Base-by-base conservation (phyloP, 1,284 basidiomycete genomes). In the Heimioporus retisporus region DNA sequence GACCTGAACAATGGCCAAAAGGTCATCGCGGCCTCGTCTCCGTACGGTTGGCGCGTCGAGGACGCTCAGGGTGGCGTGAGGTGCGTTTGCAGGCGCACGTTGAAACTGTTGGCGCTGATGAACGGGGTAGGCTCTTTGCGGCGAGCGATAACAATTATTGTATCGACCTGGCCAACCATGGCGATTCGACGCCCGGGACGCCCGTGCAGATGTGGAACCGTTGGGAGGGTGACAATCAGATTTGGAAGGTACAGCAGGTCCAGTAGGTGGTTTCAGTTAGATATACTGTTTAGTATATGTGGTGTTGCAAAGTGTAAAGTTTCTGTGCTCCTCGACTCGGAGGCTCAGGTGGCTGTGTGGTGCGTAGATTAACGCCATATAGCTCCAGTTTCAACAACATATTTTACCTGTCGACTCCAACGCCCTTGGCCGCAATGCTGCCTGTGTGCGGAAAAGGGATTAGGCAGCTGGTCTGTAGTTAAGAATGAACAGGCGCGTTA, bases 11-110 rank as follows among this genome's bases (percentile, higher is more conserved):
- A 79, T 31, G 78, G 69, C 0, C 50, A 57, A 43, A 75, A 68
- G 18, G 70, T 87, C 18, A 71, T 84, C 4, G 83, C 75, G 6
- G 69, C 73, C 11, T 65, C 74, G 0, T 75, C 75, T 2, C 80
- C 81, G 2, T 84, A 81, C 63, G 66, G 73, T 28, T 87, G 86
- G 86, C 73, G 81, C 61, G 80, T 86, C 68, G 68, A 75, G 42
- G 75, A 84, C 69, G 59, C 76, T 70, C 50, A 69, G 1, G 16
- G 31, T 1, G 68, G 68, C 0, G 65, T 79, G 35, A 72, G 78
- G 75, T 79, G 6, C 11, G 67, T 59, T 11, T 28, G 13, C 2
- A 25, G 42, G 25, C 16, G 18, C 7, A 21, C 19, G 16, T 18
- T 4, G 3, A 25, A 44, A 35, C 8, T 35, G 35, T 35, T 35